Conservation (phyloP, 2,329 filamentous ascomycete species). For the Aspergillus tanneri region DNA sequence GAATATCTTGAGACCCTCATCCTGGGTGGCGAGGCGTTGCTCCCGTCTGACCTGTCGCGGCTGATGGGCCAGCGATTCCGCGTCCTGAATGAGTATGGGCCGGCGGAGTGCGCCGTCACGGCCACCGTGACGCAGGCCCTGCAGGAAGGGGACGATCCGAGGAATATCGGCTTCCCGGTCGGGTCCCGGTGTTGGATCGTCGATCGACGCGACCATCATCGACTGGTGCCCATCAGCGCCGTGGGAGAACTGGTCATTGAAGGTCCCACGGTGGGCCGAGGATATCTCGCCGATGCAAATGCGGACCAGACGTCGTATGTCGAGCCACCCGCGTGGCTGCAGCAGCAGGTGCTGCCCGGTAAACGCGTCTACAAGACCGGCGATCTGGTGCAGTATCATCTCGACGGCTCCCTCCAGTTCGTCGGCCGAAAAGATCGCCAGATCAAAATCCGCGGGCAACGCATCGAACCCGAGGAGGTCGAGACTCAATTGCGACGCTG, state of each 20-base stretch:
- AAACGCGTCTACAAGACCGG: neutral
- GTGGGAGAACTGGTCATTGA: neutral
- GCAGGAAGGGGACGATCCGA: neutral
- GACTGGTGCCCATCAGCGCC: neutral
- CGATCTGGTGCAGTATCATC: neutral
- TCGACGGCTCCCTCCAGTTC: neutral
- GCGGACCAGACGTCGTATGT: too few relatives aligned
- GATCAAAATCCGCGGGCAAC: constrained; percentile 7
- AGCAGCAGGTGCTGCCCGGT: too few relatives aligned
- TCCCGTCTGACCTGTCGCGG: neutral
- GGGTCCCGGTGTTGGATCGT: constrained; percentile 26
- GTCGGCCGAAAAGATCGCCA: neutral
- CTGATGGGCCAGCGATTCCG: neutral
- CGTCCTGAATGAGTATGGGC: neutral
- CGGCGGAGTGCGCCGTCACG: neutral
- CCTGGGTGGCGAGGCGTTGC: neutral
- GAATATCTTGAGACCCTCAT: neutral
- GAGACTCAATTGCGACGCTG: too few relatives aligned
- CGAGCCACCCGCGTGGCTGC: too few relatives aligned
- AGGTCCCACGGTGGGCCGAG: neutral
- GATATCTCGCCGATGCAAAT: neutral
- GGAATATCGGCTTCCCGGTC: constrained; percentile 15
- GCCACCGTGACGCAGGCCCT: neutral
- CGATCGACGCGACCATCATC: constrained; percentile 7
- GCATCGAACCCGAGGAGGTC: constrained; percentile 5